A percentile compares a stretch with the other conserved stretches of the same genome.
These are phyloP conservation scores for Glycine tomentella DNA, from an alignment of 306 rosid species.

Conservation along the genomic window DNA sequence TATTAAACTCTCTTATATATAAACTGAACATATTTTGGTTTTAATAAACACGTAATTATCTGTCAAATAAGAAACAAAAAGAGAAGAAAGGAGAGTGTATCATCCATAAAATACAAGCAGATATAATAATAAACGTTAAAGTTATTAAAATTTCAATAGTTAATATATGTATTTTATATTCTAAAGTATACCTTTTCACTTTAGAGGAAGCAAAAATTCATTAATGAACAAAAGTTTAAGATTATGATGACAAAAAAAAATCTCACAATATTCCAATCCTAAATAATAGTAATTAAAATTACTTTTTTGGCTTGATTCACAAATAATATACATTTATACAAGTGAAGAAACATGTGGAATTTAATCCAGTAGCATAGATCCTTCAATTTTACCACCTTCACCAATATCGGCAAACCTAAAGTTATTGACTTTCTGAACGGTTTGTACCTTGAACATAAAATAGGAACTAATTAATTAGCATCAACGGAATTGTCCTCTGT, in stretches of 20 bases:
- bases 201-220: too few relatives aligned
- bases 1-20: too few relatives aligned
- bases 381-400: conserved; percentile 2
- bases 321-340: not conserved
- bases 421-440: not conserved
- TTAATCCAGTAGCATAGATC: not conserved
- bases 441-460: not conserved
- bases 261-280: not conserved
- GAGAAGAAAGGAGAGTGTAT: too few relatives aligned
- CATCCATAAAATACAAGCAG: too few relatives aligned
- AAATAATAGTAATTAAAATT: not conserved
- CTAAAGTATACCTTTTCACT: not conserved
- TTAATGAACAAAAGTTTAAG: not conserved
- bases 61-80: not conserved
- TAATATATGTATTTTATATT: not conserved
- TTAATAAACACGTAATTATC: too few relatives aligned
- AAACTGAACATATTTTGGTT: not conserved
- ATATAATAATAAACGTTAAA: not conserved
- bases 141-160: not conserved
- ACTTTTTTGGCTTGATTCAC: not conserved
- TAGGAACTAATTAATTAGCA: not conserved
- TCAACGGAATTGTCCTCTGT: not conserved
- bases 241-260: not conserved
- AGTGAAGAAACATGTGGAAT: not conserved
- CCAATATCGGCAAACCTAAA: conserved; percentile 17